Percentiles rank a stretch among this genome's conserved stretches.
Conservation (phyloP, 75 land plant genomes). For the Sequoia sempervirens region DNA sequence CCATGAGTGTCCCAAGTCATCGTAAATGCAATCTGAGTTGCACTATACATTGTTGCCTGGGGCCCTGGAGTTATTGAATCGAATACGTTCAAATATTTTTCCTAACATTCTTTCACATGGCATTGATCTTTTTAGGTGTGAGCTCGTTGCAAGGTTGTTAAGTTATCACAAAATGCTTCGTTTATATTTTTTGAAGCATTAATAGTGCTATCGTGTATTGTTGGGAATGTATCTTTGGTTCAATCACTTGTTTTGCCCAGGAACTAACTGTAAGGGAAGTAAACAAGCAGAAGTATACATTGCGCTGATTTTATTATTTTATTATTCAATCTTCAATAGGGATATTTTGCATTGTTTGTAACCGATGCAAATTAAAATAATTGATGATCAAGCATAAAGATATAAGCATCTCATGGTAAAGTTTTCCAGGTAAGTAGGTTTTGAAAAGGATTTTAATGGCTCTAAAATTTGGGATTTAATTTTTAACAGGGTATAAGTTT, state of each 20-base stretch:
- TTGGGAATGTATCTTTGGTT: not conserved
- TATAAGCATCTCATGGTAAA: not conserved
- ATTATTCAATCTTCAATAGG: not conserved
- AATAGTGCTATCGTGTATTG: not conserved
- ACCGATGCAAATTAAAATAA: not conserved
- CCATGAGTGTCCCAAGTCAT: not conserved
- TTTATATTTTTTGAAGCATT: not conserved
- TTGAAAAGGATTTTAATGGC: not conserved
- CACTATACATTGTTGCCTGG: not conserved
- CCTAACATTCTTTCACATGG: not conserved
- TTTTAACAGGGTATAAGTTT: slow-evolving; percentile 79
- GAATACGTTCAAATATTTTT: not conserved
- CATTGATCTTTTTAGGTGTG: not conserved
- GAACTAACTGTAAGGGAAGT: not conserved
- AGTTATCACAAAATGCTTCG: not conserved
- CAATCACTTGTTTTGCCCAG: not conserved
- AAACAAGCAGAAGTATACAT: not conserved
- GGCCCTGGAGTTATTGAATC: not conserved
- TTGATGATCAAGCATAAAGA: not conserved
- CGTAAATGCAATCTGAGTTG: not conserved
- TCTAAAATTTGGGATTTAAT: slow-evolving; percentile 2
- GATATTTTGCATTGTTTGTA: not conserved
- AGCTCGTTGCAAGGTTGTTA: not conserved
- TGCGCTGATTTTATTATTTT: not conserved
- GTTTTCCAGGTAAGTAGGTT: not conserved